These are phyloP conservation scores for Apocynum venetum DNA, from an alignment of 257 asterid species.

Conservation along the genomic window DNA sequence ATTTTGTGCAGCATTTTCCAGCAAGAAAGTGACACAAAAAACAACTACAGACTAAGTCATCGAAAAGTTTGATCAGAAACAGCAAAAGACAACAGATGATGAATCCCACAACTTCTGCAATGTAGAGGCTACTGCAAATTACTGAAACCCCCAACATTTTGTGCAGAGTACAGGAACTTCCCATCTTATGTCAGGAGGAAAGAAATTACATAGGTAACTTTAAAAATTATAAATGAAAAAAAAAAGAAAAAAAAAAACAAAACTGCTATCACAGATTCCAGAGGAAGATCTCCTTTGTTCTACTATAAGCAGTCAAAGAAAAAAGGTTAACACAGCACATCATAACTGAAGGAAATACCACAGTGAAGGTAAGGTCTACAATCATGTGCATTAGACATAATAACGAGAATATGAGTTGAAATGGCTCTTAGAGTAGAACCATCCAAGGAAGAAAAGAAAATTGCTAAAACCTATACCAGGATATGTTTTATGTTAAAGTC, in stretches of 20 bases:
- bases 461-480: constrained; percentile 27
- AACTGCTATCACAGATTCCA: too few species aligned
- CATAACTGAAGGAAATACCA: not conserved
- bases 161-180: not conserved
- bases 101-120: not conserved
- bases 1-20: not conserved
- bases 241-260: too few species aligned
- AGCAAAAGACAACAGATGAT: not conserved
- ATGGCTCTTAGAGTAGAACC: not conserved
- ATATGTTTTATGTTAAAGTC: constrained; percentile 83
- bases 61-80: too few species aligned
- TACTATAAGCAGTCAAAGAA: not conserved
- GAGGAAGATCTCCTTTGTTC: not conserved
- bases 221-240: too few species aligned
- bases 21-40: not conserved
- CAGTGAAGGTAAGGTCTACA: not conserved
- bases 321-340: not conserved
- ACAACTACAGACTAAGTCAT: too few species aligned
- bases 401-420: not conserved
- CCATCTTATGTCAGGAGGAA: not conserved
- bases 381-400: not conserved
- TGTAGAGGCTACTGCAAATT: not conserved
- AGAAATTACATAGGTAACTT: not conserved
- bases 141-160: not conserved
- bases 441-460: not conserved